Evolutionary conservation across 2,329 filamentous ascomycete genomes (phyloP).

Genomic region (Coniochaeta pulveracea): DNA sequence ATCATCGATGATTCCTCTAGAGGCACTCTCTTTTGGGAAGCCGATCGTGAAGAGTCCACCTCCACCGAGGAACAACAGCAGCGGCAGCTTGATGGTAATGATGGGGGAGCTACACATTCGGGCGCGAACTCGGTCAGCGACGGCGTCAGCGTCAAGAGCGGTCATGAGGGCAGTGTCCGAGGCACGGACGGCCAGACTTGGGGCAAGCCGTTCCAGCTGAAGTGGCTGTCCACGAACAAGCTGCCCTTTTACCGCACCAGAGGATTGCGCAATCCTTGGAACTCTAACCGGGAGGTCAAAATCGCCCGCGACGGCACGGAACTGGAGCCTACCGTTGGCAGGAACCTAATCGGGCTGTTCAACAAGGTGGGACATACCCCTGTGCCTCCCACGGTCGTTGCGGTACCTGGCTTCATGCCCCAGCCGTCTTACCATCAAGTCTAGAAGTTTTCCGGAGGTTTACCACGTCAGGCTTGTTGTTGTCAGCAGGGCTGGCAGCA

Average conservation of each 20-base stretch:
- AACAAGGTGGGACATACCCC: conserved; percentile 42
- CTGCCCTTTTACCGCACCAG: conserved; percentile 84
- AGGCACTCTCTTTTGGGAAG: conserved; percentile 97
- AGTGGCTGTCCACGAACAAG: conserved; percentile 76
- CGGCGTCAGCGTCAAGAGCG: conserved; percentile 24
- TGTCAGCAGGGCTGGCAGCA: no score
- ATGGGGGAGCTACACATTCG: conserved; percentile 15
- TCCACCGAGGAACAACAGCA: conserved; percentile 16
- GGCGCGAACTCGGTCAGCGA: conserved; percentile 25
- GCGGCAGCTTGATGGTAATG: conserved; percentile 17
- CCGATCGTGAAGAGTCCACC: conserved; percentile 47
- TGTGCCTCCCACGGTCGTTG: conserved; percentile 14
- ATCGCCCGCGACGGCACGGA: conserved; percentile 93
- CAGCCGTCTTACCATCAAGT: no score
- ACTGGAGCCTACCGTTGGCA: conserved; percentile 72
- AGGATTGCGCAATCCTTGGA: conserved; percentile 86
- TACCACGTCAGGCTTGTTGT: no score
- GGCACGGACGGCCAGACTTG: conserved; percentile 57
- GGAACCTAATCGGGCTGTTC: conserved; percentile 69
- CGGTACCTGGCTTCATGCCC: conserved; percentile 5
- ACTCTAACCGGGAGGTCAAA: conserved; percentile 89
- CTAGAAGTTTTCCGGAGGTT: no score
- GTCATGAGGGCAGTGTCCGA: conserved; percentile 22
- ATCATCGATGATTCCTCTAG: conserved; percentile 88
- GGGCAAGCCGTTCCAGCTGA: conserved; percentile 83